Evolutionary conservation across 768 basidiomycete species (phyloP).

Genomic region (Rhodotorula sphaerocarpa): DNA sequence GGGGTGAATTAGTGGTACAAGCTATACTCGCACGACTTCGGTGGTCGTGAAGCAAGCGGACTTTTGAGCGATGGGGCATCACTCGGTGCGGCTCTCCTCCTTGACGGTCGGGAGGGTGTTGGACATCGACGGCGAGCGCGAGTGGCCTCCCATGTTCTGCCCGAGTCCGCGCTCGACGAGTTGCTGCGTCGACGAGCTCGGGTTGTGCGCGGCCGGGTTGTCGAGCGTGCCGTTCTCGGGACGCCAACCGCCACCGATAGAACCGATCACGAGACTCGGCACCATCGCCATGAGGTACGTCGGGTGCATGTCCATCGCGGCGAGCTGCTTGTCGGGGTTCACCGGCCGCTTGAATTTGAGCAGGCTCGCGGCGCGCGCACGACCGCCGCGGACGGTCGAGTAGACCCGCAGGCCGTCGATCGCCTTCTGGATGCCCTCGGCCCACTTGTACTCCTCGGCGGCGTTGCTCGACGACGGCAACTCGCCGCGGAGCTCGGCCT

Average conservation of each 20-base stretch:
- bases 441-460: conserved; percentile 27
- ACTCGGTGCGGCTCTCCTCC: not conserved
- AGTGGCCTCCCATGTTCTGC: not conserved
- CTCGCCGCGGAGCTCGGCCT: conserved; percentile 49
- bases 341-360: conserved; percentile 10
- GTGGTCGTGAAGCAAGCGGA: too few species aligned
- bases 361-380: conserved; percentile 25
- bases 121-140: conserved; percentile 6
- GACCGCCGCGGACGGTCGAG: conserved; percentile 66
- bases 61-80: too few species aligned
- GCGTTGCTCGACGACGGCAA: conserved; percentile 38
- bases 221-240: conserved; percentile 44
- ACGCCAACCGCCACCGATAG: conserved; percentile 60
- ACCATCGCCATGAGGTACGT: conserved; percentile 53
- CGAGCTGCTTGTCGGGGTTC: conserved; percentile 8
- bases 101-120: conserved; percentile 4
- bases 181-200: conserved; percentile 21
- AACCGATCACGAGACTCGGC: conserved; percentile 63
- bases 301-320: conserved; percentile 34
- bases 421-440: conserved; percentile 68
- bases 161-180: conserved; percentile 22
- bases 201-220: conserved; percentile 29
- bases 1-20: not conserved
- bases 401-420: conserved; percentile 81
- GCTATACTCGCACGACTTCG: too few species aligned